Percentiles rank a stretch among this genome's conserved stretches.
phyloP scores from a whole-genome alignment of 2,329 filamentous ascomycete genomes.

The Graphiopsis chlorocephala region DNA sequence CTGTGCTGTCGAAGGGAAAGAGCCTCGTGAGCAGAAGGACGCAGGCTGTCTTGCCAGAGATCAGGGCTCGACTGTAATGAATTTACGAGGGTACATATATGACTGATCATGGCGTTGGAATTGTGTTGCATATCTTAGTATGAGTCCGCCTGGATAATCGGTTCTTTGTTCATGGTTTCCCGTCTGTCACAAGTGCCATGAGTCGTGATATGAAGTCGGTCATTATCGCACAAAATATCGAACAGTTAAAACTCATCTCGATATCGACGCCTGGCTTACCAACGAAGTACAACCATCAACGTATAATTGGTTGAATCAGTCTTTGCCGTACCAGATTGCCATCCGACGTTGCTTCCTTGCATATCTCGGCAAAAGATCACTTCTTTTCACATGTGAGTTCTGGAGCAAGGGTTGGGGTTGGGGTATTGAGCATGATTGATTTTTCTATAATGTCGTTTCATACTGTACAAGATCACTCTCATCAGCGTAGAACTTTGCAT shows the following conservation, averaged over 20 bases:
- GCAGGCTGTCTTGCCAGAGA: background rate
- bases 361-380: background rate
- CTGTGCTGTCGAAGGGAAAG: constrained; percentile 1
- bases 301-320: background rate
- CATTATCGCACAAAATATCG: background rate
- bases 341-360: background rate
- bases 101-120: background rate
- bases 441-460: too few relatives aligned
- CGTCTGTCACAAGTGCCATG: background rate
- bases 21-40: background rate
- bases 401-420: background rate
- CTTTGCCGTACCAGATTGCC: background rate
- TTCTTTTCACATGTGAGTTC: background rate
- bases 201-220: too few relatives aligned
- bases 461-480: too few relatives aligned
- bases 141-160: background rate
- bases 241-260: background rate
- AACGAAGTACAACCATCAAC: background rate
- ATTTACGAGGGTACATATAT: constrained; percentile 4
- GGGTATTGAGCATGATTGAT: background rate
- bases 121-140: background rate
- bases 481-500: too few relatives aligned
- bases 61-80: constrained; percentile 13
- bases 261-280: background rate
- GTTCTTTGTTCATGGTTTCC: background rate